Conservation (phyloP, 2,329 filamentous ascomycete species). For the Annulohypoxylon truncatum region DNA sequence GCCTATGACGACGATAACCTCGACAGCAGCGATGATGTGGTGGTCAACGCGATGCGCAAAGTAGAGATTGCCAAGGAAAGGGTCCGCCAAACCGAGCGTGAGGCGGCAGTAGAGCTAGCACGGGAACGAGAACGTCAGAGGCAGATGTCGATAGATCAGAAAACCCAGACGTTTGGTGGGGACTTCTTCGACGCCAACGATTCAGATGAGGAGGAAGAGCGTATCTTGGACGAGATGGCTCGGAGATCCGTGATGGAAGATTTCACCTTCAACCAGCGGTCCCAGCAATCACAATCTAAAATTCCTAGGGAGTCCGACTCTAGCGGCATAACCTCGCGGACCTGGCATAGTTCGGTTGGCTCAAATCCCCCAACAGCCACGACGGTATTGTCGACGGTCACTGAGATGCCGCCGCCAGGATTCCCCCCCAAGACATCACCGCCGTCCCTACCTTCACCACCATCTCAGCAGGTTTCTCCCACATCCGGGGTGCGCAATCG, state of each 20-base stretch:
- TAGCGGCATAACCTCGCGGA: constrained; percentile 79
- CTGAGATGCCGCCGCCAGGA: constrained; percentile 63
- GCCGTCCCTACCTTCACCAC: constrained; percentile 61
- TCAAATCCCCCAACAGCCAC: constrained; percentile 77
- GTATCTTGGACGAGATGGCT: constrained; percentile 88
- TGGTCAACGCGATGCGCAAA: constrained; percentile 69
- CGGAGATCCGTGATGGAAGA: constrained; percentile 84
- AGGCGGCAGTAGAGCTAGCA: constrained; percentile 71
- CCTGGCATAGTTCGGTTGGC: constrained; percentile 82
- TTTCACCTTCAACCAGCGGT: constrained; percentile 78
- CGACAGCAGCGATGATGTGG: constrained; percentile 58
- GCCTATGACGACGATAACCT: constrained; percentile 52
- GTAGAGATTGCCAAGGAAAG: constrained; percentile 82
- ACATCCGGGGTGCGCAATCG: constrained; percentile 73
- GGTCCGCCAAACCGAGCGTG: constrained; percentile 78
- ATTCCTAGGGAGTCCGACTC: constrained; percentile 84
- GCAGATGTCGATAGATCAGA: constrained; percentile 52
- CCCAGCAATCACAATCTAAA: constrained; percentile 65
- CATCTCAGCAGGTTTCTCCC: constrained; percentile 50
- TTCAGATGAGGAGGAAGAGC: constrained; percentile 80
- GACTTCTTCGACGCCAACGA: constrained; percentile 73
- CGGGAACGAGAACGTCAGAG: constrained; percentile 68
- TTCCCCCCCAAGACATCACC: constrained; percentile 43
- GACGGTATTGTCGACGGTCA: constrained; percentile 77
- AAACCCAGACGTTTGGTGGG: constrained; percentile 63